Base-by-base conservation (phyloP, 257 asterid genomes). In the Nicotiana otophora region DNA sequence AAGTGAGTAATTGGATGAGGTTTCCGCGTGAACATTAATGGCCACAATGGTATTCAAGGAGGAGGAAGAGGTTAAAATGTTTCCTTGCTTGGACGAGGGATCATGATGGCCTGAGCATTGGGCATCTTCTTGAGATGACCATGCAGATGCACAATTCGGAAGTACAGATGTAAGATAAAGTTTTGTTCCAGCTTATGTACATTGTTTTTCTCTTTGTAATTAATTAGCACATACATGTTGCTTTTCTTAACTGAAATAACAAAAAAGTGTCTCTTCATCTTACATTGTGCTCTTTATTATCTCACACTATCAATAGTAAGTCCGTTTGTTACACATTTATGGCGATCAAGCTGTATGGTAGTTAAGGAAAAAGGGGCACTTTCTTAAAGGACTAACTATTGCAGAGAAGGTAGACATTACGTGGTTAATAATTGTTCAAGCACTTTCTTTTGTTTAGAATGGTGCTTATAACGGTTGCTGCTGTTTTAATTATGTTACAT, bases 151-250 rank as follows among this genome's bases (percentile, higher is more conserved):
- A n/a, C 26, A 67, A 12, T 33, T 42, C 23, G 39, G 58, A 78
- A 60, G 70, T 81, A 31, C 19, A 76, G 74, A 9, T 48, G 62
- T 68, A 64, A 80, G 85, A 84, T 76, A 77, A 78, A 70, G 11
- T 87, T 83, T 79, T 82, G 69, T 51, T 58, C 69, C 54, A 76
- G 78, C 58, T 61, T 77, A 28, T 87, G 84, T 78, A 85, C 84
- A 81, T 70, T 46, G 81, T 76, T 51, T 58, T 26, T 14, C 63
- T 51, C 80, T 51, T 74, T 72, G 54, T 61, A 64, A 79, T 67
- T 76, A 64, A 83, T 51, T 48, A 69, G 79, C 30, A 19, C 26
- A 48, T 81, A 34, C 79, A 74, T 64, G 81, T 55, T 83, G 81
- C 66, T 78, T 68, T 81, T 75, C 84, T 31, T 31, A 68, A 79